Base-by-base conservation (phyloP, 2,329 filamentous ascomycete genomes). In the Phialocephala sp. region DNA sequence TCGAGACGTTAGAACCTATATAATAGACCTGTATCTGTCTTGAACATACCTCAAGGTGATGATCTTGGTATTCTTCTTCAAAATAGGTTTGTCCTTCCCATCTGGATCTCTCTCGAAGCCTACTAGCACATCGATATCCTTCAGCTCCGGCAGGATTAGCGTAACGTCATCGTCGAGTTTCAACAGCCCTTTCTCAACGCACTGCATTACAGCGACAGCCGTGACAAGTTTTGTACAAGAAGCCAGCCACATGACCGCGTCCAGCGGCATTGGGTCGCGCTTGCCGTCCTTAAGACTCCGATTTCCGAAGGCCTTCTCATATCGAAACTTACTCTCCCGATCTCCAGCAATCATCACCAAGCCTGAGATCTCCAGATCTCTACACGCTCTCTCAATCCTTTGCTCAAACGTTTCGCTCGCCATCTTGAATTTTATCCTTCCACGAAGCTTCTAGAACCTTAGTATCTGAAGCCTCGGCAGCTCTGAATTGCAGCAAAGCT, bases 211-310 rank as follows among this genome's bases (percentile, higher is more conserved):
- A 0, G 84, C 83, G 9, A 87, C 72, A 0, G 79, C 82, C 0
- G 80, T 78, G 4, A 87, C 73, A 74, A 87, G 79, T 75, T 88
- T 88, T 18, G 85, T 86, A 71, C 83, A 86, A 0, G 84, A 86
- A 0, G 85, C 85, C 5, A 87, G 78, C 83, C 83, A 87, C 72
- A 89, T 91, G 0, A 87, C 77, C 9, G 80, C 86, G 45, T 91
- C 87, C 0, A 87, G 76, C 0, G 82, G 82, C 84, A 91, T 87
- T 2, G 83, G 78, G 56, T 86, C 81, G 4, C 45, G 47, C 20
- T 84, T 85, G 68, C 82, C 84, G 0, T 84, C 84, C 8, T 87
- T 80, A 80, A 84, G 69, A 20, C 76, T 75, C 0, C 73, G 73
- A 11, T 62, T 66, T 1, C 79, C 79, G 35, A 81, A 79, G 1